These are phyloP conservation scores for Syzygium jambos DNA, from an alignment of 345 rosid genomes.

Conservation along the genomic window DNA sequence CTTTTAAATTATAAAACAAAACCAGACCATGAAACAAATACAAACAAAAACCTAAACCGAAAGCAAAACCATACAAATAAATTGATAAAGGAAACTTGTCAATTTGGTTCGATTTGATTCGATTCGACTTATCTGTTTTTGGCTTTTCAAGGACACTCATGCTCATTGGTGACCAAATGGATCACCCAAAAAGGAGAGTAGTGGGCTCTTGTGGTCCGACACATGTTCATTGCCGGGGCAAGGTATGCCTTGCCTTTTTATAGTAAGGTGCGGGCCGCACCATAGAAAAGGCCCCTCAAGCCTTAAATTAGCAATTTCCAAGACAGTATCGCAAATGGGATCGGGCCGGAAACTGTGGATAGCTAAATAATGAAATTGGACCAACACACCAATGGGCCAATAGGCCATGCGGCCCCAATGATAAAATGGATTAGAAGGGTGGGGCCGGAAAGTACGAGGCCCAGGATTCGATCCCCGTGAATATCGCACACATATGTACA, in stretches of 20 bases:
- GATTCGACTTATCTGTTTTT: background rate
- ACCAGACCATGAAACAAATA: background rate
- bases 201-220: background rate
- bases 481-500: too few relatives aligned
- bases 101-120: background rate
- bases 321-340: too few relatives aligned
- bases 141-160: background rate
- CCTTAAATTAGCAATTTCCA: background rate
- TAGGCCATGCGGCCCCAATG: too few relatives aligned
- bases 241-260: background rate
- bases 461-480: too few relatives aligned
- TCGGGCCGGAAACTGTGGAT: background rate
- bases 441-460: too few relatives aligned
- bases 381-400: too few relatives aligned
- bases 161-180: background rate
- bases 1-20: background rate
- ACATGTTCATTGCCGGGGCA: background rate
- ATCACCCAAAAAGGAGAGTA: background rate
- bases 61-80: background rate
- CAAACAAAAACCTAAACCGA: background rate
- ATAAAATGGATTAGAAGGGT: too few relatives aligned
- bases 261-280: background rate
- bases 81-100: background rate
- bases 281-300: background rate
- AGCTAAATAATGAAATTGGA: background rate